Percentiles rank a stretch among this genome's conserved stretches.
These are phyloP conservation scores for Candida patagonica DNA, from an alignment of 805 yeast species.

Conservation along the genomic window DNA sequence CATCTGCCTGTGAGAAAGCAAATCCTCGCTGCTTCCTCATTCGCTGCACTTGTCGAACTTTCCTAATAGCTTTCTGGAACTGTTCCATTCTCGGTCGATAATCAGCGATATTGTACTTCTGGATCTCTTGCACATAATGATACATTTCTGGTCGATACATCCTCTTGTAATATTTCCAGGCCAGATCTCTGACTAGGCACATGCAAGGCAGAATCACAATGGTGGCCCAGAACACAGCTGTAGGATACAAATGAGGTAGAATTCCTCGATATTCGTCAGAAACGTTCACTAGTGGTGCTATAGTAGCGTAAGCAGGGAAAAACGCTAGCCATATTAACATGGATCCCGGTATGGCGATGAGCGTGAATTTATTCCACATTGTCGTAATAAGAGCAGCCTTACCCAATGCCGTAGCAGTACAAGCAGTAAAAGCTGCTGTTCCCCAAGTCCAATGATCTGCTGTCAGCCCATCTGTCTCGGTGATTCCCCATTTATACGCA, in stretches of 20 bases:
- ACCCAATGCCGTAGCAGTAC: slow-evolving; percentile 81
- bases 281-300: slow-evolving; percentile 77
- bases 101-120: slow-evolving; percentile 87
- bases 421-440: slow-evolving; percentile 76
- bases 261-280: slow-evolving; percentile 83
- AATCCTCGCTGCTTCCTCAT: slow-evolving; percentile 98
- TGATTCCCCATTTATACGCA: slow-evolving; percentile 61
- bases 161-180: slow-evolving; percentile 92
- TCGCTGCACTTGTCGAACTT: slow-evolving; percentile 95
- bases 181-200: slow-evolving; percentile 77
- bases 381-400: slow-evolving; percentile 90
- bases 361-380: slow-evolving; percentile 90
- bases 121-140: slow-evolving; percentile 94
- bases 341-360: slow-evolving; percentile 93
- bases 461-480: slow-evolving; percentile 50
- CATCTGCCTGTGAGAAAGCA: slow-evolving; percentile 95
- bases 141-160: slow-evolving; percentile 86
- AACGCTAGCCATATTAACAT: slow-evolving; percentile 72
- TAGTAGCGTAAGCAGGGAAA: slow-evolving; percentile 76
- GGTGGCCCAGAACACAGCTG: slow-evolving; percentile 76
- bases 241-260: slow-evolving; percentile 62
- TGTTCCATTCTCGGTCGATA: slow-evolving; percentile 94
- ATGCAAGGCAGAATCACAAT: slow-evolving; percentile 63
- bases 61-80: slow-evolving; percentile 93
- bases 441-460: slow-evolving; percentile 97